Base-by-base conservation (phyloP, 1,139 yeast genomes). In the Yamadazyma jaroonii region DNA sequence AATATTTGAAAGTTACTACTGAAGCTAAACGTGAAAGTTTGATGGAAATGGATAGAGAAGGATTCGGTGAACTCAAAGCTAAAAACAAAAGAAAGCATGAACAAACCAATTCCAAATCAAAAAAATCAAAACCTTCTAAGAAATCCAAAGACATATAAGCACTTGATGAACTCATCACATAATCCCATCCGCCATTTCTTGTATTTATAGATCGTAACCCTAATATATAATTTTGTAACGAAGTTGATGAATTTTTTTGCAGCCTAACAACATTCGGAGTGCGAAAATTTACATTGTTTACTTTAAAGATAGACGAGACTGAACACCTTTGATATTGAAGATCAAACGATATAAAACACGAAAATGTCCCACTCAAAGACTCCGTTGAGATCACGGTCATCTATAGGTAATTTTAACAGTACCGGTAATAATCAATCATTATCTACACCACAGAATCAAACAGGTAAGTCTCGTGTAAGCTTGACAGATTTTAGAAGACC, bases 31-130 rank as follows among this genome's bases (percentile, higher is more conserved):
- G 97, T 49, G 96, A 89, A 59, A 84, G 96, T 3, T 60, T 83
- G 43, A 79, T 92, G 86, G 96, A 86, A 33, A 89, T 92, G 97
- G 97, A 92, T 44, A 79, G 77, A 49, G 97, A 86, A 45, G 76
- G 79, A 25, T 89, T 89, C 57, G 97, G 97, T 9, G 92, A 86
- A 52, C 74, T 78, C 49, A 75, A 72, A 44, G 74, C 71, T 50
- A 73, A 67, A 26, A 79, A 81, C 44, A 78, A 71, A 49, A 65
- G 63, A 50, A 84, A 74, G 25, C 32, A 29, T 31, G 26, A 21
- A 32, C 31, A 39, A 17, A 11, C 26, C 7, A 9, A 14, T 10
- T 6, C 14, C 4, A 4, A 9, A 23, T 23, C 36, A 2, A 29
- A 36, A 29, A 29, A 29, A 26, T 14, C 20, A n/a, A 39, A 39